Conservation (phyloP, 1,139 yeast genomes). For the Lodderomyces margitis region DNA sequence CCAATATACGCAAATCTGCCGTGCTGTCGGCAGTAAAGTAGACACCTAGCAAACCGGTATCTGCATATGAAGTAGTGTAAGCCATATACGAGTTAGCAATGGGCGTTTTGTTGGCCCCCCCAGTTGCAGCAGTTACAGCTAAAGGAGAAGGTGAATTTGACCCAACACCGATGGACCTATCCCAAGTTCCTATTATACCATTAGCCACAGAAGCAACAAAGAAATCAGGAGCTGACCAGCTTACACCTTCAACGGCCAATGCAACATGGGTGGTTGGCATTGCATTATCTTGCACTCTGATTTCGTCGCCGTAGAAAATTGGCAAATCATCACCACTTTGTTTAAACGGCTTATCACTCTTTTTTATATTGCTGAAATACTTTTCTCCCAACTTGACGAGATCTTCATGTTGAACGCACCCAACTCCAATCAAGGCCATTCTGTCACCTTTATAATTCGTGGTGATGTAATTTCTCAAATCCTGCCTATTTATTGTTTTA, state of each 20-base stretch:
- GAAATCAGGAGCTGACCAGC: slow-evolving; percentile 96
- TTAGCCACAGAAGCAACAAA: slow-evolving; percentile 95
- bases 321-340: slow-evolving; percentile 83
- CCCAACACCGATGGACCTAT: slow-evolving; percentile 80
- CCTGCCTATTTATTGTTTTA: slow-evolving; percentile 70
- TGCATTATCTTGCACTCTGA: slow-evolving; percentile 76
- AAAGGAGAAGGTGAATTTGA: slow-evolving; percentile 74
- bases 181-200: slow-evolving; percentile 97
- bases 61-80: slow-evolving; percentile 94
- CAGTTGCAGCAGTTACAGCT: slow-evolving; percentile 71
- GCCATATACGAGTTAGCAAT: slow-evolving; percentile 95
- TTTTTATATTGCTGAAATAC: slow-evolving; percentile 73
- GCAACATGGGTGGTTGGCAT: slow-evolving; percentile 92
- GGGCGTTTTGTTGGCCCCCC: slow-evolving; percentile 49
- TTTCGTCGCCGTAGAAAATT: slow-evolving; percentile 80
- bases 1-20: slow-evolving; percentile 61
- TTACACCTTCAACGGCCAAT: slow-evolving; percentile 94
- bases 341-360: slow-evolving; percentile 61
- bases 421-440: slow-evolving; percentile 96
- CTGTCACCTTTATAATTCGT: slow-evolving; percentile 94
- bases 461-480: slow-evolving; percentile 74
- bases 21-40: slow-evolving; percentile 81
- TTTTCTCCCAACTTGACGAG: slow-evolving; percentile 74
- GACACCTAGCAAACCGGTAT: slow-evolving; percentile 97
- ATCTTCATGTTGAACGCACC: slow-evolving; percentile 85